phyloP scores from a whole-genome alignment of 306 rosid genomes.

The Dalbergia oliveri region DNA sequence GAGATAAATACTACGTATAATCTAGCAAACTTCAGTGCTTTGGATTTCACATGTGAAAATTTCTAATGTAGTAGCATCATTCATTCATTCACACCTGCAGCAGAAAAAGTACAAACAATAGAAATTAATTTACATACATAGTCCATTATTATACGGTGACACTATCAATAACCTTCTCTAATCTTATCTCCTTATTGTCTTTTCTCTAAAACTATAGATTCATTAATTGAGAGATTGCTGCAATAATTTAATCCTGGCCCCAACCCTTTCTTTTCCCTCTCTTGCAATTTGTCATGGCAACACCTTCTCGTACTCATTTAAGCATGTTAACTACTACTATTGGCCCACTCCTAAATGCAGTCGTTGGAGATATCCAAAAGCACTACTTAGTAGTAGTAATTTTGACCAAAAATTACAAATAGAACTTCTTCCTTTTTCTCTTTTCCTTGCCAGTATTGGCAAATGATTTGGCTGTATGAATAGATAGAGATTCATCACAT shows the following conservation, averaged over 20 bases:
- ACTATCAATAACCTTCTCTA: not conserved
- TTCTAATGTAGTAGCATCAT: no score
- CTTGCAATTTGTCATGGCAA: slow-evolving; percentile 15
- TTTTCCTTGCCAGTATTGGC: not conserved
- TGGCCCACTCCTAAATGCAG: slow-evolving; percentile 47
- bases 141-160: not conserved
- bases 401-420: not conserved
- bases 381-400: not conserved
- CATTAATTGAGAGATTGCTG: slow-evolving; percentile 16
- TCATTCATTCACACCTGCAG: not conserved
- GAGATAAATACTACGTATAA: no score
- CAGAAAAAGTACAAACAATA: not conserved
- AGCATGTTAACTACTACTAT: slow-evolving; percentile 28
- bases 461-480: not conserved
- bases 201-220: not conserved
- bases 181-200: not conserved
- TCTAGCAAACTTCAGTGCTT: no score
- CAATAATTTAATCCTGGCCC: not conserved
- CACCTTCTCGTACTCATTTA: slow-evolving; percentile 19
- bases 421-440: not conserved
- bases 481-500: slow-evolving; percentile 20
- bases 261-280: slow-evolving; percentile 18
- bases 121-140: not conserved
- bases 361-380: slow-evolving; percentile 32
- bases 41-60: no score